phyloP scores from a whole-genome alignment of 176 grass and related monocot species.

The Carex littledalei region DNA sequence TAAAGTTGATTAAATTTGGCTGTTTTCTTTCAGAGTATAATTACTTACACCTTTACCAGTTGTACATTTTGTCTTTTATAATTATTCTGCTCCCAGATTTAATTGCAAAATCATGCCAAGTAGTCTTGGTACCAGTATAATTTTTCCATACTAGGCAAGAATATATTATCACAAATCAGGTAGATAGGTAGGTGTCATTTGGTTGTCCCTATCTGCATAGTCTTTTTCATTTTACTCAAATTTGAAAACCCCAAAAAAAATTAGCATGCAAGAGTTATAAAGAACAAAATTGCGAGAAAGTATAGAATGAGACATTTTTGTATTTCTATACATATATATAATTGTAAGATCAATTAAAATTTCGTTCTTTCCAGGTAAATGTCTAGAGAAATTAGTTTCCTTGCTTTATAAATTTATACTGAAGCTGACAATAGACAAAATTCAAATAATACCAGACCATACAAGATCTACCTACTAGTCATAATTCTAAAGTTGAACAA shows the following conservation, averaged over 20 bases:
- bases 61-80: constrained; percentile 13
- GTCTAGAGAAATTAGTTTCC: neutral
- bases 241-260: neutral
- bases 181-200: neutral
- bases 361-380: neutral
- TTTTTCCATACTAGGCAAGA: neutral
- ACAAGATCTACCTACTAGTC: neutral
- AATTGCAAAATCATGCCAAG: neutral
- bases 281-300: neutral
- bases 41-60: neutral
- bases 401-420: neutral
- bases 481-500: neutral
- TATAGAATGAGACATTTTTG: neutral
- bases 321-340: neutral
- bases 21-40: neutral
- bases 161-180: neutral
- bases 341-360: neutral
- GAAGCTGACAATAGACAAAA: neutral
- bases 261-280: neutral
- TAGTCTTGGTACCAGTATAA: neutral
- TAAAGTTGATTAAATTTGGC: neutral
- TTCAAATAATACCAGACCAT: neutral
- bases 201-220: neutral
- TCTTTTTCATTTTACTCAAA: neutral
- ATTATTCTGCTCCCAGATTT: neutral